Base-by-base conservation (phyloP, 1,139 yeast genomes). In the Zygoascus meyerae region DNA sequence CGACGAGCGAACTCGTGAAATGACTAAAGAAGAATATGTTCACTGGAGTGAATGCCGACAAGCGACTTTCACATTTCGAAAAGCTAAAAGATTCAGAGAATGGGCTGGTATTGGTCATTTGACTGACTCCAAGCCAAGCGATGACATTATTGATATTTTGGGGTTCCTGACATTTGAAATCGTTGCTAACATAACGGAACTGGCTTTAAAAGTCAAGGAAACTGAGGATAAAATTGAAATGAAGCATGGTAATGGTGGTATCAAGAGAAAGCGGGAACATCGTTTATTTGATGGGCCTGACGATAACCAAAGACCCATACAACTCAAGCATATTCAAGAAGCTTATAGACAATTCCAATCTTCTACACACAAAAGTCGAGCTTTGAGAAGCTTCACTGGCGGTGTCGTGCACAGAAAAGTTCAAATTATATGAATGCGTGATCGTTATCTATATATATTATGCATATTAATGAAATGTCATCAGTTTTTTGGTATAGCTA, bases 41-140 rank as follows among this genome's bases (percentile, higher is more conserved):
- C 98, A 94, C 64, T 92, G 97, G 97, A 85, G 95, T 11, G 99
- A 92, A 63, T 92, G 98, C 68, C 78, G 99, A 55, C 98, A 92
- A 64, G 98, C 98, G 1, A 83, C 95, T 48, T 94, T 92, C 63
- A 94, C 98, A 0, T 92, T 89, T 60, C 75, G 97, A 58, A 92
- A 94, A 64, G 86, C 86, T 14, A 87, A 90, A 63, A 72, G 97
- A 60, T 92, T 92, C 62, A 77, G 95, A 60, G 99, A 92, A 62
- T 92, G 98, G 98, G 94, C 95, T 6, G 95, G 94, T 15, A 79
- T 92, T 44, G 69, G 87, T 0, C 84, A 81, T 48, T 68, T 94
- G 42, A 84, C 95, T 15, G 98, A 94, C 54, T 79, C 94, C 16
- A 79, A 94, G 58, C 96, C 97, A 2, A 86, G 86, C 61, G 98